Percentiles rank a stretch among this genome's conserved stretches.
Evolutionary conservation across 1,139 yeast genomes (phyloP).

Genomic region (Saccharomyces hybrid): DNA sequence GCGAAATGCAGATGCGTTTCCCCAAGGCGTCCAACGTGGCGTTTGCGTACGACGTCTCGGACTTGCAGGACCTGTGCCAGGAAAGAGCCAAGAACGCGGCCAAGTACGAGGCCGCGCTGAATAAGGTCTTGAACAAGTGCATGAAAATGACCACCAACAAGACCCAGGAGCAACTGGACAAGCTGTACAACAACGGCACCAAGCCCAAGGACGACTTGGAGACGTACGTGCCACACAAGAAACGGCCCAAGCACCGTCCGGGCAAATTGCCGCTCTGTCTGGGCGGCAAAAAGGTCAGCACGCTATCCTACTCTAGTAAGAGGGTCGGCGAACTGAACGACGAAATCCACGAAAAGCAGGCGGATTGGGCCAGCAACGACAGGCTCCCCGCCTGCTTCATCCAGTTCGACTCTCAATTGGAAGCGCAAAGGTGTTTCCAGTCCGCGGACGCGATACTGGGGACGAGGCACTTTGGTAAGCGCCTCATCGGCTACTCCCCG

Average conservation of each 20-base stretch:
- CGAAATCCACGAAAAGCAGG: conserved; percentile 48
- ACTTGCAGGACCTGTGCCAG: conserved; percentile 45
- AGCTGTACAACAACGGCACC: conserved; percentile 23
- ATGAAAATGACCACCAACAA: conserved; percentile 50
- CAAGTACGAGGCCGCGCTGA: conserved; percentile 55
- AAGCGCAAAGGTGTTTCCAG: conserved; percentile 65
- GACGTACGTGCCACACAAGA: conserved; percentile 46
- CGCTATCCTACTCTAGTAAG: conserved; percentile 51
- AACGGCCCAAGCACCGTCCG: conserved; percentile 56
- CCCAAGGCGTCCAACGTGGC: conserved; percentile 55
- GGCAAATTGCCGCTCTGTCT: conserved; percentile 12
- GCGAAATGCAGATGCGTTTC: conserved; percentile 46
- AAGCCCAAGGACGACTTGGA: conserved; percentile 47
- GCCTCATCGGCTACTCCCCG: conserved; percentile 53
- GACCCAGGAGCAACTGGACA: conserved; percentile 38
- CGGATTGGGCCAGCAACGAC: conserved; percentile 33
- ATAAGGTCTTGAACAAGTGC: conserved; percentile 48
- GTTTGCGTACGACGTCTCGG: conserved; percentile 54
- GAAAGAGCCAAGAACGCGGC: conserved; percentile 48
- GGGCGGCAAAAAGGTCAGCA: conserved; percentile 49
- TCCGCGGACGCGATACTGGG: conserved; percentile 42
- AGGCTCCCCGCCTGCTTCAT: conserved; percentile 53
- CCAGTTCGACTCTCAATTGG: conserved; percentile 62
- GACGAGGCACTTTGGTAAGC: conserved; percentile 33
- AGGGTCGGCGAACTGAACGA: conserved; percentile 47